Base-by-base conservation (phyloP, 1,139 yeast genomes). In the Candida smagusa region DNA sequence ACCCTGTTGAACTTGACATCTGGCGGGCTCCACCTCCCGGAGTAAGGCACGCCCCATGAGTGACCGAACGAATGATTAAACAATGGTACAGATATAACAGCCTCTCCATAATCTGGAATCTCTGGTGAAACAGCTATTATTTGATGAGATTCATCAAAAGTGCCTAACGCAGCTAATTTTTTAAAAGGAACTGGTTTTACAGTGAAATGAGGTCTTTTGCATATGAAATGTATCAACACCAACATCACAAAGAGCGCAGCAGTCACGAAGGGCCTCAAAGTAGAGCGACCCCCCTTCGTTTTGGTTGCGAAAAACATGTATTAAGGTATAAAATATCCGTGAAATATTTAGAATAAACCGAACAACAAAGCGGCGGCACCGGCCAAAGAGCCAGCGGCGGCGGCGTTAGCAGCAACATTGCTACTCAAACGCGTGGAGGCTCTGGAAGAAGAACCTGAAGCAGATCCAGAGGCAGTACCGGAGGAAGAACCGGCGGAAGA, bases 11-110 rank as follows among this genome's bases (percentile, higher is more conserved):
- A 87, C 1, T 62, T 58, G 6, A 58, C 41, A 28, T 50, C 47
- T 6, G 72, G 68, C 1, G 81, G 74, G 2, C 36, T 33, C 46
- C 76, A 78, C 2, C 52, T 41, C 6, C 56, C 63, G 2, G 58
- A 54, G 27, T 63, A 72, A 0, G 86, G 85, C 11, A 56, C 51
- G 12, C 84, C 85, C 73, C 79, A 81, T 0, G 83, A 74, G 53
- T 75, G 66, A 2, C 68, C 84, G 57, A 82, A 83, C 2, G 68
- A 59, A 46, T 73, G 68, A 28, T 63, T 54, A 33, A 79, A 49
- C 19, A 81, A 45, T 2, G 52, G 42, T 30, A 61, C 63, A 3
- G 68, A 51, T 40, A 59, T 61, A 0, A 79, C 77, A 0, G 79
- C 72, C 6, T 52, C 50, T 0, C 74, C 72, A 43, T 57, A 67